phyloP scores from a whole-genome alignment of 345 rosid genomes.

The Syzygium aromaticum region DNA sequence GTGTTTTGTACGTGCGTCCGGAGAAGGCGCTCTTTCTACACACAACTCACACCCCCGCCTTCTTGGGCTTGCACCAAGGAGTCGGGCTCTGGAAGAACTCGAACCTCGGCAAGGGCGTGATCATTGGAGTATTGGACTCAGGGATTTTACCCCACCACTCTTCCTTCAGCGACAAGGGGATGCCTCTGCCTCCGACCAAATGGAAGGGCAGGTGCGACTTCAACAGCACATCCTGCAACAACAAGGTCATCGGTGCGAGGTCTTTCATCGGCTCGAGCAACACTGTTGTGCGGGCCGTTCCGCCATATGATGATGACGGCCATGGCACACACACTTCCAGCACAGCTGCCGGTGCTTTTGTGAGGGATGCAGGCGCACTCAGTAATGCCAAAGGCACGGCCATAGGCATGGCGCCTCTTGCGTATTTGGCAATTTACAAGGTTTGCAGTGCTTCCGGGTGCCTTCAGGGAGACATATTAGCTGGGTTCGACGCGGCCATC shows the following conservation, averaged over 20 bases:
- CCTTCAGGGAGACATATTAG: constrained; percentile 25
- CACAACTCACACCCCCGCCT: constrained; percentile 41
- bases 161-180: constrained; percentile 31
- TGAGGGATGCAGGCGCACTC: constrained; percentile 21
- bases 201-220: constrained; percentile 54
- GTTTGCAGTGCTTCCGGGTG: constrained; percentile 24
- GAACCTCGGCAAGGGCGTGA: constrained; percentile 31
- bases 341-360: constrained; percentile 41
- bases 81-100: constrained; percentile 27
- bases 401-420: constrained; percentile 39
- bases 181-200: constrained; percentile 30
- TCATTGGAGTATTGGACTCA: constrained; percentile 40
- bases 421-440: constrained; percentile 46
- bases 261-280: constrained; percentile 4
- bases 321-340: constrained; percentile 55
- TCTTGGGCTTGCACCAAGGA: constrained; percentile 27
- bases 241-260: constrained; percentile 57
- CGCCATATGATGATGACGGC: constrained; percentile 34
- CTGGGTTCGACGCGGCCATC: constrained; percentile 42
- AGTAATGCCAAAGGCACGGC: constrained; percentile 46
- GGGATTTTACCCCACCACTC: constrained; percentile 39
- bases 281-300: background rate
- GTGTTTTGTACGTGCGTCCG: constrained; percentile 27
- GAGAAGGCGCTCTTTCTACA: constrained; percentile 24
- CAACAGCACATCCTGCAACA: constrained; percentile 28